These are phyloP conservation scores for Insectozyma bohioensis DNA, from an alignment of 1,139 yeast genomes.

Conservation along the genomic window DNA sequence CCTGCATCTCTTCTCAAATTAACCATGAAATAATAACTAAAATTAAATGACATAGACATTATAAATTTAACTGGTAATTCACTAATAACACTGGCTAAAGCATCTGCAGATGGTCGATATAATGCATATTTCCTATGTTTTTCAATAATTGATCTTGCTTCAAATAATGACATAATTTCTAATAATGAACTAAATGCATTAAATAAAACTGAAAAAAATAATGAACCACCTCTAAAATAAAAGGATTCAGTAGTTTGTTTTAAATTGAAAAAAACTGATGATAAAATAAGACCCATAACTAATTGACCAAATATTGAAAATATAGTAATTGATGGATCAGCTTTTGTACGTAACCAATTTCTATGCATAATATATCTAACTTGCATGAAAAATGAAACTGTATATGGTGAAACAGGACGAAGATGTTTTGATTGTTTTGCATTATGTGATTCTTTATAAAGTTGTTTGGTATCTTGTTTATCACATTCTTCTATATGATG, in stretches of 20 bases:
- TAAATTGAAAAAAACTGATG: slow-evolving; percentile 65
- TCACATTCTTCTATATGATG: slow-evolving; percentile 14
- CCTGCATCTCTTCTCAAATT: slow-evolving; percentile 58
- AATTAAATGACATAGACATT: slow-evolving; percentile 44
- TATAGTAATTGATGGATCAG: slow-evolving; percentile 65
- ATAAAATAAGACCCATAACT: slow-evolving; percentile 65
- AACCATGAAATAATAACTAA: slow-evolving; percentile 59
- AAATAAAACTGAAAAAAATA: slow-evolving; percentile 57
- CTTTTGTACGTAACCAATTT: slow-evolving; percentile 60
- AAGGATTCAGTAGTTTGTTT: slow-evolving; percentile 50
- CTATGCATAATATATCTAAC: slow-evolving; percentile 58
- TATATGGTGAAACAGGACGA: slow-evolving; percentile 59
- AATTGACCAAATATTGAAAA: slow-evolving; percentile 62
- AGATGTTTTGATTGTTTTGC: slow-evolving; percentile 59
- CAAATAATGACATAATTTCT: slow-evolving; percentile 57
- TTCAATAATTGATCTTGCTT: slow-evolving; percentile 57
- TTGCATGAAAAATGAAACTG: slow-evolving; percentile 67
- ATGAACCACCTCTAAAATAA: slow-evolving; percentile 55
- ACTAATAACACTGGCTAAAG: slow-evolving; percentile 56
- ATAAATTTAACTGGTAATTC: slow-evolving; percentile 56
- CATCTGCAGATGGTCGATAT: slow-evolving; percentile 66
- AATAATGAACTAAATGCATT: slow-evolving; percentile 58
- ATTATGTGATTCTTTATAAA: slow-evolving; percentile 44
- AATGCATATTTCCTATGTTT: slow-evolving; percentile 65
- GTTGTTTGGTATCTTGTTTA: slow-evolving; percentile 8